These are phyloP conservation scores for Mollisia scopiformis DNA, from an alignment of 2,329 filamentous ascomycete genomes.

Conservation along the genomic window DNA sequence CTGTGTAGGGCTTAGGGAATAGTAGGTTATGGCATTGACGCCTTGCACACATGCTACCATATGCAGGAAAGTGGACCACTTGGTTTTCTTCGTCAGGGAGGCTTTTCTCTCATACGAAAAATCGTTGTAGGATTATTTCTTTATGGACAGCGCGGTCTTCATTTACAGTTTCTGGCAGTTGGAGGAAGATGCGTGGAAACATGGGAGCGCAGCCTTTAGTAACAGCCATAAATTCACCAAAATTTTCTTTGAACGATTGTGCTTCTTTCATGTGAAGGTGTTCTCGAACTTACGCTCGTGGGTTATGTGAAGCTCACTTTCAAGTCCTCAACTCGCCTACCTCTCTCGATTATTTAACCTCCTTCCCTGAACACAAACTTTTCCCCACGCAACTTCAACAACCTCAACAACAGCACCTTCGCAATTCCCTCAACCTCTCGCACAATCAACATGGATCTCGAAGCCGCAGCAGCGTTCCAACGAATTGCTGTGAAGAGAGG, in stretches of 20 bases:
- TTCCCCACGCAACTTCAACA: not conserved
- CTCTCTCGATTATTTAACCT: not conserved
- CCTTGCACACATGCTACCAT: too few species aligned
- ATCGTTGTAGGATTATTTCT: not conserved
- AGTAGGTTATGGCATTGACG: not conserved
- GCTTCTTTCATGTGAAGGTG: not conserved
- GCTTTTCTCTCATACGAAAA: too few species aligned
- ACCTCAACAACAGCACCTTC: not conserved
- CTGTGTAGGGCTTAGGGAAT: not conserved
- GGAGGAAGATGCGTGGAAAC: too few species aligned
- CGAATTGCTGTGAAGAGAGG: not conserved
- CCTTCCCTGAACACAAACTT: not conserved
- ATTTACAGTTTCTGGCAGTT: too few species aligned
- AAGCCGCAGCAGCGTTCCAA: not conserved
- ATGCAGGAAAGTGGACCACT: not conserved
- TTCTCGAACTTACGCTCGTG: not conserved
- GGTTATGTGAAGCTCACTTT: not conserved
- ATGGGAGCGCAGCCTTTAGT: too few species aligned
- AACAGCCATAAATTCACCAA: not conserved
- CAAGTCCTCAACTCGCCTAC: not conserved
- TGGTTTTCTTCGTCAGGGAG: too few species aligned
- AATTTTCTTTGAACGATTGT: not conserved
- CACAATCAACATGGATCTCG: not conserved
- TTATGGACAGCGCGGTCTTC: too few species aligned
- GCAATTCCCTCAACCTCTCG: not conserved